These are phyloP conservation scores for Penium margaritaceum DNA, from an alignment of 139 green algal species.

Conservation along the genomic window DNA sequence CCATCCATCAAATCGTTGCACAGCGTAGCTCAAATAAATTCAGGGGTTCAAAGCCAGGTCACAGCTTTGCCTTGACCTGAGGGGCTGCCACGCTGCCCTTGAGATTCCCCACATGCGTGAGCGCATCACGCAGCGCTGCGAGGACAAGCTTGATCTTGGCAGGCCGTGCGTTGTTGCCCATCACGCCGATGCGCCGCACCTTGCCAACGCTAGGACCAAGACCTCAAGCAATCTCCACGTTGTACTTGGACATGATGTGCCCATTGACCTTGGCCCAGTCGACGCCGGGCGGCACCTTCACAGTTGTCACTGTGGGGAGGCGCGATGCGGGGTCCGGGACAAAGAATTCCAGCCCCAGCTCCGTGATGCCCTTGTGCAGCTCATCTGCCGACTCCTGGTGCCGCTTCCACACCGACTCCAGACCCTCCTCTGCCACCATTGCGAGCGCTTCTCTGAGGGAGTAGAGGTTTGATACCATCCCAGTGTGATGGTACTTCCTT, in stretches of 20 bases:
- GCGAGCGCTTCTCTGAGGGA: conserved; percentile 40
- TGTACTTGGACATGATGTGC: conserved; percentile 37
- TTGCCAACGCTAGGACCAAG: conserved; percentile 25
- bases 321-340: conserved; percentile 21
- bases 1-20: too few species aligned
- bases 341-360: conserved; percentile 47
- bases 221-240: conserved; percentile 31
- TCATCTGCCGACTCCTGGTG: conserved; percentile 14
- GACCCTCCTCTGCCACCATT: conserved; percentile 43
- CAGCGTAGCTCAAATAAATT: too few species aligned
- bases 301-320: conserved; percentile 46
- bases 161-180: conserved; percentile 39
- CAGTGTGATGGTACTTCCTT: conserved; percentile 47
- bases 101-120: conserved; percentile 1
- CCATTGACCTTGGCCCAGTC: conserved; percentile 36
- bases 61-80: too few species aligned
- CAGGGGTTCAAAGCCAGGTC: too few species aligned
- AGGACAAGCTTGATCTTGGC: conserved; percentile 18
- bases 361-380: too few species aligned
- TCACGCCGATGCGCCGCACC: conserved; percentile 44
- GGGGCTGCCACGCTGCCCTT: too few species aligned
- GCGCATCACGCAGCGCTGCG: conserved; percentile 18
- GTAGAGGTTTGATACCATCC: conserved; percentile 47
- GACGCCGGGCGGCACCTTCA: conserved; percentile 44
- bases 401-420: conserved; percentile 28